phyloP scores from a whole-genome alignment of 805 yeast genomes.

The Myxozyma udenii region DNA sequence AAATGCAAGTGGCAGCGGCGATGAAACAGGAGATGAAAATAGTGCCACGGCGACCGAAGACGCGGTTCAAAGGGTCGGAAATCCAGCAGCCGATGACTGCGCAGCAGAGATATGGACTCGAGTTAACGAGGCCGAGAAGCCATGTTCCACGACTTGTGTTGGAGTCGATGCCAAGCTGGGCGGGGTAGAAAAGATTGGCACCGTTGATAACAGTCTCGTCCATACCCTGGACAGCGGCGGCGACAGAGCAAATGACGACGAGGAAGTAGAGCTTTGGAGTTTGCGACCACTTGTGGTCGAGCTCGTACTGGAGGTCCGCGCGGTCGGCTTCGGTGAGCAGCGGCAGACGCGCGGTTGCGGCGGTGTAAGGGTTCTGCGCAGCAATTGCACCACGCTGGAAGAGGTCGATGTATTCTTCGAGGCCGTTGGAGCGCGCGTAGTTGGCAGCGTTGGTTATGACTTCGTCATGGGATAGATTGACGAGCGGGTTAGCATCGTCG shows the following conservation, averaged over 20 bases:
- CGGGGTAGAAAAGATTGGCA: slow-evolving; percentile 55
- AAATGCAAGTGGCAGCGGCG: slow-evolving; percentile 58
- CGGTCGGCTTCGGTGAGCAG: slow-evolving; percentile 40
- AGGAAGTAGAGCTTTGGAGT: slow-evolving; percentile 45
- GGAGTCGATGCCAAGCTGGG: slow-evolving; percentile 45
- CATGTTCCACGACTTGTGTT: slow-evolving; percentile 38
- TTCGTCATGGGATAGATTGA: slow-evolving; percentile 28
- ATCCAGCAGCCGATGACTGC: slow-evolving; percentile 56
- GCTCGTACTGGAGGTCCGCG: slow-evolving; percentile 44
- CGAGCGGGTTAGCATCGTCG: slow-evolving; percentile 33
- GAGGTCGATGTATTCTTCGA: slow-evolving; percentile 32
- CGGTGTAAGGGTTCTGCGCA: slow-evolving; percentile 50
- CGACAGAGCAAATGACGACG: slow-evolving; percentile 60
- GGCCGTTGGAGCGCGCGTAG: slow-evolving; percentile 34
- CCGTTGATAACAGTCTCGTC: slow-evolving; percentile 71
- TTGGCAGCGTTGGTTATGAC: slow-evolving; percentile 32
- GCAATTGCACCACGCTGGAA: slow-evolving; percentile 52
- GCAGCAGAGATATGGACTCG: slow-evolving; percentile 64
- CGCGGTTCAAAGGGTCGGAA: slow-evolving; percentile 51
- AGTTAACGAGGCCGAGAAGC: slow-evolving; percentile 59
- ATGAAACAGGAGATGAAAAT: slow-evolving; percentile 57
- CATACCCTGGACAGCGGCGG: slow-evolving; percentile 71
- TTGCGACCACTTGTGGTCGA: slow-evolving; percentile 48
- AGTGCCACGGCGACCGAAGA: slow-evolving; percentile 58
- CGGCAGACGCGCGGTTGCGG: slow-evolving; percentile 34